A percentile compares a stretch with the other conserved stretches of the same genome.
phyloP scores from a whole-genome alignment of 2,329 filamentous ascomycete genomes.

The Cladorrhinum sp. region DNA sequence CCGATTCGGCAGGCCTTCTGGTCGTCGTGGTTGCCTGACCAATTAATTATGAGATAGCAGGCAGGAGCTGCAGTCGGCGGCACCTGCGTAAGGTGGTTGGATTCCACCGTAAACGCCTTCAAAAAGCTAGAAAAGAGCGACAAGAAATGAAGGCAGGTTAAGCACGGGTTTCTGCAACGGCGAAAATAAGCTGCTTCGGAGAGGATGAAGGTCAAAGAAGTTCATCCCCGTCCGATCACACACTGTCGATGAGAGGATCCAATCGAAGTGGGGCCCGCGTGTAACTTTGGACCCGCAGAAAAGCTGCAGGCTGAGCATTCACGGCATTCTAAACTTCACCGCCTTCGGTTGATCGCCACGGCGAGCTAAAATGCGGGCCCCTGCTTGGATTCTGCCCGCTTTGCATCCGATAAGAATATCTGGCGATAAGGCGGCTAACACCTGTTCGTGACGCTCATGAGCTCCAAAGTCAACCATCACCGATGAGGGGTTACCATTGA shows the following conservation, averaged over 20 bases:
- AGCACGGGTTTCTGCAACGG: background rate
- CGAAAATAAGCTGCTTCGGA: constrained; percentile 43
- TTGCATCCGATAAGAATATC: background rate
- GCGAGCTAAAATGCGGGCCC: background rate
- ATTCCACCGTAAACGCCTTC: too few species aligned
- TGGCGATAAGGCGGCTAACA: background rate
- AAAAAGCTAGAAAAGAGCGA: background rate
- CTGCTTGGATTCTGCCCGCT: background rate
- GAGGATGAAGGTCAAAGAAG: constrained; percentile 25
- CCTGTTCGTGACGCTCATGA: background rate
- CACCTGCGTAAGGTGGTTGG: background rate
- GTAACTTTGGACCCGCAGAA: background rate
- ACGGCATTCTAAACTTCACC: background rate
- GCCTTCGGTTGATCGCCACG: background rate
- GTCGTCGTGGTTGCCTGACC: too few species aligned
- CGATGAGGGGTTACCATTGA: background rate
- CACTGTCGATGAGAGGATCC: background rate
- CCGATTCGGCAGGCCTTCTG: background rate
- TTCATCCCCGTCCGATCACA: background rate
- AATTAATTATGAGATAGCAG: background rate
- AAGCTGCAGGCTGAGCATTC: background rate
- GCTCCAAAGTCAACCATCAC: background rate
- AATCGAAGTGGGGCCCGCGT: background rate
- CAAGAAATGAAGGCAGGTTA: background rate
- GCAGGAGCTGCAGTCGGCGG: too few species aligned